Percentiles rank a stretch among this genome's conserved stretches.
Conservation (phyloP, 768 basidiomycete species). For the Clathrus columnatus region DNA sequence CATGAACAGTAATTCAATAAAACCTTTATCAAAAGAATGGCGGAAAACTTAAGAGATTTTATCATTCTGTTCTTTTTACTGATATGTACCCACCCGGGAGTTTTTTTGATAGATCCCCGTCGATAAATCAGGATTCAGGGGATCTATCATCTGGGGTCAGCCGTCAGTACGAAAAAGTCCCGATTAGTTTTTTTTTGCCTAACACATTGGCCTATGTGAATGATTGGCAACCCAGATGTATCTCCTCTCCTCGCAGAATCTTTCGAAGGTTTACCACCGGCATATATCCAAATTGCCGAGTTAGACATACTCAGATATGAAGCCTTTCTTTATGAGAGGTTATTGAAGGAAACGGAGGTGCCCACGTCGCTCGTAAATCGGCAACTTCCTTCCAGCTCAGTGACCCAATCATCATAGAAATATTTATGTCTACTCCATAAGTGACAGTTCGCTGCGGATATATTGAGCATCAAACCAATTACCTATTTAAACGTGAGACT, state of each 20-base stretch:
- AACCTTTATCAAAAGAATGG: too few species aligned
- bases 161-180: neutral
- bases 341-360: constrained; percentile 17
- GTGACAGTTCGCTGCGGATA: too few species aligned
- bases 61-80: too few species aligned
- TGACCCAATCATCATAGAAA: too few species aligned
- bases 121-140: constrained; percentile 15
- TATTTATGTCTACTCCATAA: too few species aligned
- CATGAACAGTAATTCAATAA: constrained; percentile 1
- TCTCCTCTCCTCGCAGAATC: constrained; percentile 17
- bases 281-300: constrained; percentile 19
- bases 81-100: too few species aligned
- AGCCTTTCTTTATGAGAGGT: constrained; percentile 18
- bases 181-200: constrained; percentile 5
- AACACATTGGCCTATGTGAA: too few species aligned
- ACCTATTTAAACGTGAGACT: too few species aligned
- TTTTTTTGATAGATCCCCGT: constrained; percentile 14
- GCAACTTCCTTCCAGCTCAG: too few species aligned
- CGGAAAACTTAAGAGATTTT: too few species aligned
- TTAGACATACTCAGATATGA: constrained; percentile 23
- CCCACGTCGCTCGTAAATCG: too few species aligned
- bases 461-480: too few species aligned
- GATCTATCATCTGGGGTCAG: constrained; percentile 10
- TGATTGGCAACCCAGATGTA: constrained; percentile 6
- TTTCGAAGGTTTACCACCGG: constrained; percentile 17